phyloP scores from a whole-genome alignment of 768 basidiomycete species.

The Austroboletus festivus region DNA sequence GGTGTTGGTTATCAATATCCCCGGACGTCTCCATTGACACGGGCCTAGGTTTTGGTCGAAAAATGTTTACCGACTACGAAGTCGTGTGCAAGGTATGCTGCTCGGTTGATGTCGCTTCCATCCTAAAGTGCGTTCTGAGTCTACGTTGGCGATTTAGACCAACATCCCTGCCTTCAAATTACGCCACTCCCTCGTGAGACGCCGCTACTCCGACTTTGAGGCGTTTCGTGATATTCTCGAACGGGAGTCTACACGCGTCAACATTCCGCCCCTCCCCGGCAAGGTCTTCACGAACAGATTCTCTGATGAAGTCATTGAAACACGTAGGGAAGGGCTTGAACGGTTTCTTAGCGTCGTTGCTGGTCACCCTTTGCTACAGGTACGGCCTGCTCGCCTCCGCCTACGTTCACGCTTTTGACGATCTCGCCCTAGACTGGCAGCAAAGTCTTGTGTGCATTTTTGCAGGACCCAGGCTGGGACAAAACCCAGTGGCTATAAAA shows the following conservation, averaged over 20 bases:
- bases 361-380: slow-evolving; percentile 95
- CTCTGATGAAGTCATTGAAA: slow-evolving; percentile 96
- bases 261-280: slow-evolving; percentile 95
- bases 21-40: neutral
- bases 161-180: slow-evolving; percentile 99
- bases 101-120: neutral
- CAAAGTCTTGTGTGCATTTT: slow-evolving; percentile 92
- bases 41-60: slow-evolving; percentile 76
- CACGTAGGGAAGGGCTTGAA: slow-evolving; percentile 87
- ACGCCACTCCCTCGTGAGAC: slow-evolving; percentile 83
- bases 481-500: slow-evolving; percentile 70
- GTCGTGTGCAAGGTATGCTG: slow-evolving; percentile 84
- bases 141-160: slow-evolving; percentile 51
- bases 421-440: slow-evolving; percentile 70
- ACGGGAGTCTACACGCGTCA: slow-evolving; percentile 94
- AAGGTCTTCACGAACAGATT: slow-evolving; percentile 99
- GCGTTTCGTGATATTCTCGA: slow-evolving; percentile 98
- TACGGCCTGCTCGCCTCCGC: slow-evolving; percentile 33
- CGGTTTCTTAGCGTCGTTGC: slow-evolving; percentile 95
- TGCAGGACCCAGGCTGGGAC: slow-evolving; percentile 94
- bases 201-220: slow-evolving; percentile 91
- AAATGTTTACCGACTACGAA: slow-evolving; percentile 99
- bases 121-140: slow-evolving; percentile 3
- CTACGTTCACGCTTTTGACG: slow-evolving; percentile 3
- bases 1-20: neutral